phyloP scores from a whole-genome alignment of 768 basidiomycete species.

The Leccinum rimulosum region DNA sequence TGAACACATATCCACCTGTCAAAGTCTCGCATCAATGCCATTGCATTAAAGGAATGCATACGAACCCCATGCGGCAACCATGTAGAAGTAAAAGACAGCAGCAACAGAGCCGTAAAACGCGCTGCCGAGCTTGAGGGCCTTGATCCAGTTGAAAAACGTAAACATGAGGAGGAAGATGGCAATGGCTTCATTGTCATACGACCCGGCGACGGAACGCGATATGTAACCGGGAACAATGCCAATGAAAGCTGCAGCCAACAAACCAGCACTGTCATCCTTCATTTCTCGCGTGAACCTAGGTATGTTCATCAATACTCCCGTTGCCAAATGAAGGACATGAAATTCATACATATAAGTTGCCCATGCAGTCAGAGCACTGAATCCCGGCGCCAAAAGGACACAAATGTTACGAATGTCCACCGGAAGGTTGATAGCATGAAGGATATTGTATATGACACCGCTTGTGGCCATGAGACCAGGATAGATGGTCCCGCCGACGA shows the following conservation, averaged over 20 bases:
- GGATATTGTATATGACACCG: conserved; percentile 91
- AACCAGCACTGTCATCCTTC: conserved; percentile 91
- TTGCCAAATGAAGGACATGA: background rate
- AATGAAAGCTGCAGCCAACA: conserved; percentile 97
- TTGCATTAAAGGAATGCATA: background rate
- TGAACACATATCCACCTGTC: conserved; percentile 95
- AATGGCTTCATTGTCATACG: conserved; percentile 99
- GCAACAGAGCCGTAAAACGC: conserved; percentile 88
- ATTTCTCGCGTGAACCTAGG: conserved; percentile 94
- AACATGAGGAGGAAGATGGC: conserved; percentile 99
- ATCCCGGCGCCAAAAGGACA: conserved; percentile 94
- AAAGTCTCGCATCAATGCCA: conserved; percentile 10
- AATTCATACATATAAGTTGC: conserved; percentile 84
- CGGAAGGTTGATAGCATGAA: conserved; percentile 86
- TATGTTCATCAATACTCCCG: background rate
- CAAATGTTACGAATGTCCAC: conserved; percentile 98
- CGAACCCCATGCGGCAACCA: conserved; percentile 99
- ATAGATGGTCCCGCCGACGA: conserved; percentile 97
- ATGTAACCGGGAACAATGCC: conserved; percentile 98
- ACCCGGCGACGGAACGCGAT: conserved; percentile 97
- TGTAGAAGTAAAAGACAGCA: conserved; percentile 98
- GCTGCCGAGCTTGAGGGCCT: conserved; percentile 90
- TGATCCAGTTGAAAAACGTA: conserved; percentile 97
- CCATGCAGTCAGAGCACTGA: conserved; percentile 95
- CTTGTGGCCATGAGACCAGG: conserved; percentile 98